Evolutionary conservation across 1,139 yeast species (phyloP).

Genomic region (Pichia sp.): DNA sequence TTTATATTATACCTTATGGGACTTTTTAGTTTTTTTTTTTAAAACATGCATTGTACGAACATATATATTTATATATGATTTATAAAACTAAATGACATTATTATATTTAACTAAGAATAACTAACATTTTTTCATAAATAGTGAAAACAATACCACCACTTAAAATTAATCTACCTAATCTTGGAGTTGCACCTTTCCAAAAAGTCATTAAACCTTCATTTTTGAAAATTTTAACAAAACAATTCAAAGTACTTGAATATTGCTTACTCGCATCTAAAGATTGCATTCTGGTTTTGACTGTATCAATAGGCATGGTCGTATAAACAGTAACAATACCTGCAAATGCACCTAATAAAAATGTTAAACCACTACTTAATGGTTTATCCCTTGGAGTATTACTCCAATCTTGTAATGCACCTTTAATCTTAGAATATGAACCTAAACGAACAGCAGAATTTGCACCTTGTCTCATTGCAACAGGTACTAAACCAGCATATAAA

Average conservation of each 20-base stretch:
- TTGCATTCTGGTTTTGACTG: constrained; percentile 97
- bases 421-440: constrained; percentile 88
- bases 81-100: background rate
- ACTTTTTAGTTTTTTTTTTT: background rate
- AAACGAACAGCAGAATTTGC: constrained; percentile 91
- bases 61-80: background rate
- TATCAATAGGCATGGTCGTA: constrained; percentile 96
- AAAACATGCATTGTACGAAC: background rate
- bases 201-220: constrained; percentile 89
- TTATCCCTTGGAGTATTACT: constrained; percentile 57
- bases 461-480: constrained; percentile 93
- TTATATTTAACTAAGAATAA: constrained; percentile 19
- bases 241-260: constrained; percentile 72
- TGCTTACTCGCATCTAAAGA: constrained; percentile 70
- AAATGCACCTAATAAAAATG: constrained; percentile 85
- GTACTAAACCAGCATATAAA: constrained; percentile 81
- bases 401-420: constrained; percentile 71
- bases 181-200: constrained; percentile 98
- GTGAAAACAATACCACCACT: constrained; percentile 97
- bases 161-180: constrained; percentile 83
- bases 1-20: background rate
- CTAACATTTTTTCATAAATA: constrained; percentile 83
- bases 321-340: constrained; percentile 94
- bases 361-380: constrained; percentile 72
- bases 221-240: constrained; percentile 71